phyloP scores from a whole-genome alignment of 2,329 filamentous ascomycete species.

The Spiromastix sp. region DNA sequence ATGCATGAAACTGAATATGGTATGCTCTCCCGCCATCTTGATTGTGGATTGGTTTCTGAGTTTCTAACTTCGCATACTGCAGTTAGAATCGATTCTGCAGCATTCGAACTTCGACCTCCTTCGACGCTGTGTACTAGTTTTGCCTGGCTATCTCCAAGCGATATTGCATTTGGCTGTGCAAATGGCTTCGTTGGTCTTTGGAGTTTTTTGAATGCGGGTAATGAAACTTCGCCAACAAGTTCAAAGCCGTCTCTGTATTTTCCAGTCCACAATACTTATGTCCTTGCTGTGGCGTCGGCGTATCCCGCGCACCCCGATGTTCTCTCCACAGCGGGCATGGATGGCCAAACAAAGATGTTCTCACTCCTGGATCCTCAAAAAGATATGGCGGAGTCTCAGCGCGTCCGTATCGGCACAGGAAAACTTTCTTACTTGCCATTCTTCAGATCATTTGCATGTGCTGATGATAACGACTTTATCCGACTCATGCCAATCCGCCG shows the following conservation, averaged over 20 bases:
- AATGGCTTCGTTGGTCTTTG: conserved; percentile 48
- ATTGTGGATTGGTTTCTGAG: not conserved
- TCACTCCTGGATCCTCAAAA: conserved; percentile 40
- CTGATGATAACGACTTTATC: conserved; percentile 45
- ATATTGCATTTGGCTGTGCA: conserved; percentile 45
- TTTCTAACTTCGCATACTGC: conserved; percentile 3
- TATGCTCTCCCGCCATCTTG: conserved; percentile 4
- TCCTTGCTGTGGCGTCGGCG: conserved; percentile 34
- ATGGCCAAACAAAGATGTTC: conserved; percentile 45
- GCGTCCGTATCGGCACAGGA: conserved; percentile 39
- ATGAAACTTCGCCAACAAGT: conserved; percentile 6
- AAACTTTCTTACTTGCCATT: conserved; percentile 46
- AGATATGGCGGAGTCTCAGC: conserved; percentile 36
- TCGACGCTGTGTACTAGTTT: conserved; percentile 45
- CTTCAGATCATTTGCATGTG: conserved; percentile 42
- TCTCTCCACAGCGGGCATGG: conserved; percentile 42
- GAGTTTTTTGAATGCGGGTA: conserved; percentile 26
- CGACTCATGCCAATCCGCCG: conserved; percentile 41
- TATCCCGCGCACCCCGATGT: conserved; percentile 45
- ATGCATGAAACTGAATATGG: conserved; percentile 20
- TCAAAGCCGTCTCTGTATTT: conserved; percentile 27
- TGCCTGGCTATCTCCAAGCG: conserved; percentile 46
- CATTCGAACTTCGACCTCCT: conserved; percentile 42
- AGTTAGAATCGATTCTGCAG: conserved; percentile 37
- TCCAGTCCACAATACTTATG: conserved; percentile 27